Evolutionary conservation across 2,329 filamentous ascomycete genomes (phyloP).

Genomic region (Penicillium griseofulvum): DNA sequence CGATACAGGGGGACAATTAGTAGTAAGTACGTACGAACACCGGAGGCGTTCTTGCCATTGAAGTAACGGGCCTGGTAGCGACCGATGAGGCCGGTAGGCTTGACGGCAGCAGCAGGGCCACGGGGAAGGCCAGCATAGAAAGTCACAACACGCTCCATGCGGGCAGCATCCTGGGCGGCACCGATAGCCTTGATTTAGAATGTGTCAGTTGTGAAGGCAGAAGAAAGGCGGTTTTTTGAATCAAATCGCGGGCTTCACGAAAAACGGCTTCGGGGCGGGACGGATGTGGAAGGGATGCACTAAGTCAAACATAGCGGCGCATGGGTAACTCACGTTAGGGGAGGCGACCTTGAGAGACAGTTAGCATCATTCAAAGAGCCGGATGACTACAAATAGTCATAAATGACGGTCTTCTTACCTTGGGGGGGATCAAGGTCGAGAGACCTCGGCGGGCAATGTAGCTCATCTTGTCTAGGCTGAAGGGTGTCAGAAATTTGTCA

Average conservation of each 20-base stretch:
- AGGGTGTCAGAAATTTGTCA: conserved; percentile 27
- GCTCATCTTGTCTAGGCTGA: conserved; percentile 70
- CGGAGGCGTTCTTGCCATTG: conserved; percentile 79
- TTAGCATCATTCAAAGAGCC: conserved; percentile 39
- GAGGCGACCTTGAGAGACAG: conserved; percentile 35
- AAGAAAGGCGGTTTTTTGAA: conserved; percentile 1
- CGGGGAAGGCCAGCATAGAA: conserved; percentile 99
- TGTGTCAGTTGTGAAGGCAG: conserved; percentile 34
- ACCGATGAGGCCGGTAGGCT: conserved; percentile 78
- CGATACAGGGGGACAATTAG: not conserved
- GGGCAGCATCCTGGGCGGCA: conserved; percentile 88
- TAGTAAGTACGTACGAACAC: conserved; percentile 68
- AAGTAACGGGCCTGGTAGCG: conserved; percentile 88
- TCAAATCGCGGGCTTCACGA: conserved; percentile 16
- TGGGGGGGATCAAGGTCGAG: conserved; percentile 98
- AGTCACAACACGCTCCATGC: conserved; percentile 96
- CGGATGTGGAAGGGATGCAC: conserved; percentile 14
- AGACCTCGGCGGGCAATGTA: conserved; percentile 86
- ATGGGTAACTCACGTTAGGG: conserved; percentile 36
- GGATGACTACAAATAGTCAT: conserved; percentile 10
- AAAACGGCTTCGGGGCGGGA: conserved; percentile 27
- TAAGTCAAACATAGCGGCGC: conserved; percentile 6
- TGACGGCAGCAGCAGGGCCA: conserved; percentile 77
- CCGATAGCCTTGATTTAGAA: conserved; percentile 77
- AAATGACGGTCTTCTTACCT: conserved; percentile 60